Percentiles rank a stretch among this genome's conserved stretches.
Conservation (phyloP, 164 flowering plant species). For the Amborella trichopoda region DNA sequence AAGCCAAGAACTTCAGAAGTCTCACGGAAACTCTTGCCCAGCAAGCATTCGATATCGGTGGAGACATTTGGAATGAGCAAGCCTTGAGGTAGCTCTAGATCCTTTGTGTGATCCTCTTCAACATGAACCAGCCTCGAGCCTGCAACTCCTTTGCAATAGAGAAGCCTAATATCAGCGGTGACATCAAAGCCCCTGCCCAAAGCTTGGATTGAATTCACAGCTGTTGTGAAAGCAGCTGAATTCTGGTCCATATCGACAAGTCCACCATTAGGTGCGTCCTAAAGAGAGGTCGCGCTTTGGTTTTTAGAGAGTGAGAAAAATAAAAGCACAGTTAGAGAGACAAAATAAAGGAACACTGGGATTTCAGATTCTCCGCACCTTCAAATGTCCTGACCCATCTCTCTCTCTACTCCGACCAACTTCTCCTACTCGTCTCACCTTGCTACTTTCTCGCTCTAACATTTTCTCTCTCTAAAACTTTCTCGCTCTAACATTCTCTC, state of each 20-base stretch:
- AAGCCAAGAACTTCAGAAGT: constrained; percentile 46
- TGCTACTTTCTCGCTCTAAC: too few relatives aligned
- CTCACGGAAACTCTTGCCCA: constrained; percentile 23
- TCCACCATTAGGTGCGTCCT: too few relatives aligned
- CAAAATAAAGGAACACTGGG: too few relatives aligned
- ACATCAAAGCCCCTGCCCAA: constrained; percentile 95
- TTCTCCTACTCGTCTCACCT: too few relatives aligned
- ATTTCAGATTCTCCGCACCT: too few relatives aligned
- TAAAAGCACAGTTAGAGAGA: too few relatives aligned
- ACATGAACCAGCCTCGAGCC: constrained; percentile 61
- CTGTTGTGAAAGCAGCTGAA: constrained; percentile 42
- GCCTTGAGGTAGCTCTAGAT: constrained; percentile 37
- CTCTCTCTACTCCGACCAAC: too few relatives aligned
- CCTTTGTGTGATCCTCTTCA: constrained; percentile 39
- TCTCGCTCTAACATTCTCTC: too few relatives aligned
- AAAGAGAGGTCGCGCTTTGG: too few relatives aligned
- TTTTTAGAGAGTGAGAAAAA: too few relatives aligned
- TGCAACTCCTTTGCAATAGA: constrained; percentile 83
- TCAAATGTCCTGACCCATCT: too few relatives aligned
- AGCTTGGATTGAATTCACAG: constrained; percentile 76
- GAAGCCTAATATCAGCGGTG: constrained; percentile 70
- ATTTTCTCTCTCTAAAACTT: too few relatives aligned
- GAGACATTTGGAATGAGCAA: constrained; percentile 46
- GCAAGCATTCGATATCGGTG: constrained; percentile 42
- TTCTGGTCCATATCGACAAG: background rate